These are phyloP conservation scores for Dothiorella sarmentorum DNA, from an alignment of 2,329 filamentous ascomycete genomes.

Conservation along the genomic window DNA sequence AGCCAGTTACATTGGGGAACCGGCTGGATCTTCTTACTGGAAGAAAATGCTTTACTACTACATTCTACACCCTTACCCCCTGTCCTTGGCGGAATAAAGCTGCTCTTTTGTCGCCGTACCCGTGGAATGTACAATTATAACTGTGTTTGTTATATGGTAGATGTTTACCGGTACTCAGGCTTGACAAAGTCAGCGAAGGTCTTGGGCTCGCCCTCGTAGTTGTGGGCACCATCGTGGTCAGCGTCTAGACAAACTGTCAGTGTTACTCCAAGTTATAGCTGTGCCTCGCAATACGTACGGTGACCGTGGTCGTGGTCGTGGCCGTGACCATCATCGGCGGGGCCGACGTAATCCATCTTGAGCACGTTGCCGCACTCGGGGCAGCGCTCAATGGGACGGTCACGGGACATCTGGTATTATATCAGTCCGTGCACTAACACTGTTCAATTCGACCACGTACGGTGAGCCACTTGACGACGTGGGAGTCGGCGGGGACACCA, in stretches of 20 bases:
- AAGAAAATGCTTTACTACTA: slow-evolving; percentile 8
- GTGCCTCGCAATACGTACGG: slow-evolving; percentile 19
- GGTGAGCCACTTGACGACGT: slow-evolving; percentile 85
- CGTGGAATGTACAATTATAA: slow-evolving; percentile 8
- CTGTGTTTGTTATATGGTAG: neutral
- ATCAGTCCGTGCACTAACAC: slow-evolving; percentile 13
- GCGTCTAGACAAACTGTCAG: slow-evolving; percentile 17
- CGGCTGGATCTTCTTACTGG: neutral
- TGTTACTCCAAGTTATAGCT: neutral
- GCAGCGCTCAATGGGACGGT: slow-evolving; percentile 92
- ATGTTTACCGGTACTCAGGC: slow-evolving; percentile 79
- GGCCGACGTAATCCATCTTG: slow-evolving; percentile 96
- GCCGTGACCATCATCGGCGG: slow-evolving; percentile 67
- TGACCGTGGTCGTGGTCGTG: slow-evolving; percentile 50
- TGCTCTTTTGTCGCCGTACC: slow-evolving; percentile 1
- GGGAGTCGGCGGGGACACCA: slow-evolving; percentile 86
- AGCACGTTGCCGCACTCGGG: slow-evolving; percentile 93
- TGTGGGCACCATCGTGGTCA: slow-evolving; percentile 48
- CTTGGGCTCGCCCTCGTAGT: slow-evolving; percentile 75
- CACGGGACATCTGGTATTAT: slow-evolving; percentile 66
- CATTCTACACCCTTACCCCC: slow-evolving; percentile 10
- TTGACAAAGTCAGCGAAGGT: slow-evolving; percentile 95
- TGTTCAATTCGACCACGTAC: slow-evolving; percentile 52
- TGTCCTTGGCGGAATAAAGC: slow-evolving; percentile 6
- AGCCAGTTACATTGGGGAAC: neutral